phyloP scores from a whole-genome alignment of 805 yeast species.

The Metschnikowia vanudenii region DNA sequence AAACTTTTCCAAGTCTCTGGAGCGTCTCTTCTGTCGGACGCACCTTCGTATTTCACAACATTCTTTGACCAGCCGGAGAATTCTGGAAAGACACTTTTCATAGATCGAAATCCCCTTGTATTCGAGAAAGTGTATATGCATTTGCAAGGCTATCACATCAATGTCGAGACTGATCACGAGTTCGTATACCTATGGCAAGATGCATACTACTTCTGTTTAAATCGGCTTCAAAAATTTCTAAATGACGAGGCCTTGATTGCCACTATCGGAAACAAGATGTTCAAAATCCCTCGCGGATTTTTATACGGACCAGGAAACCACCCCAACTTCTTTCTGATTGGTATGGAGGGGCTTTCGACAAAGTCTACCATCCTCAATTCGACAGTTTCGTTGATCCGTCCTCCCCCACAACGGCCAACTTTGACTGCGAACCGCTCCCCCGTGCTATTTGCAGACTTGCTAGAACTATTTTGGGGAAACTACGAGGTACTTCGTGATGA shows the following conservation, averaged over 20 bases:
- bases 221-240: slow-evolving; percentile 50
- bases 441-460: slow-evolving; percentile 50
- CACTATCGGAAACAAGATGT: slow-evolving; percentile 56
- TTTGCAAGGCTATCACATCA: slow-evolving; percentile 75
- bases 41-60: slow-evolving; percentile 83
- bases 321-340: slow-evolving; percentile 74
- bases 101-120: slow-evolving; percentile 72
- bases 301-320: slow-evolving; percentile 61
- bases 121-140: slow-evolving; percentile 69
- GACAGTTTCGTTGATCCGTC: slow-evolving; percentile 54
- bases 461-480: slow-evolving; percentile 58
- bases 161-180: slow-evolving; percentile 57
- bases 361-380: slow-evolving; percentile 44
- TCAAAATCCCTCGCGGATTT: slow-evolving; percentile 57
- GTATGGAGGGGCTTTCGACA: slow-evolving; percentile 50
- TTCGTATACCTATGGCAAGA: slow-evolving; percentile 66
- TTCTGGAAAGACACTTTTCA: slow-evolving; percentile 47
- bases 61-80: slow-evolving; percentile 51
- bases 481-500: slow-evolving; percentile 47
- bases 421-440: slow-evolving; percentile 53
- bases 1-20: slow-evolving; percentile 68
- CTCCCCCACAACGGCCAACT: slow-evolving; percentile 72
- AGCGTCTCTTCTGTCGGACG: slow-evolving; percentile 80
- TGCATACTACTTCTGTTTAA: slow-evolving; percentile 67
- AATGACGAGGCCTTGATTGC: slow-evolving; percentile 55